Conservation (phyloP, 2,329 filamentous ascomycete species). For the Fusarium coicis region DNA sequence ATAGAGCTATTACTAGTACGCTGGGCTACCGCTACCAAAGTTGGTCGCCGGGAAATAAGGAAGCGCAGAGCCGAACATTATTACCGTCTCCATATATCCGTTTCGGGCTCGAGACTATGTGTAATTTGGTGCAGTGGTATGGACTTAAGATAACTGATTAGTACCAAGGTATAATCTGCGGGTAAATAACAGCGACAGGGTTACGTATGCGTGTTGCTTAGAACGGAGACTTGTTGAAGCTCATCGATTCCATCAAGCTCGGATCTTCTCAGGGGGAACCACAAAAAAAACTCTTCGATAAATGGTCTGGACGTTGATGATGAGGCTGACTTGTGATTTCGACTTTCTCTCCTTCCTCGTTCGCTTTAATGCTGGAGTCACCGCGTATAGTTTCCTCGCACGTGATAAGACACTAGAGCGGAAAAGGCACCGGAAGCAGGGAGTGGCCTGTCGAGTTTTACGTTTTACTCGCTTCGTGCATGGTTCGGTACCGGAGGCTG, state of each 20-base stretch:
- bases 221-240: conserved; percentile 11
- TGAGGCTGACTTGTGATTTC: neutral
- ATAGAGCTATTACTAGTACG: neutral
- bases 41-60: conserved; percentile 7
- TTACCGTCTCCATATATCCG: conserved; percentile 31
- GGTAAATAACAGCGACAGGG: conserved; percentile 28
- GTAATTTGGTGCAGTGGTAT: conserved; percentile 20
- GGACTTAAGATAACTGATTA: conserved; percentile 22
- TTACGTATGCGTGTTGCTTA: conserved; percentile 22
- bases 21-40: neutral
- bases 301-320: conserved; percentile 1
- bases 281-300: conserved; percentile 25
- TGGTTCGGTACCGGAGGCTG: conserved; percentile 36
- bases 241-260: conserved; percentile 31
- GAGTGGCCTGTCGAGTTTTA: conserved; percentile 30
- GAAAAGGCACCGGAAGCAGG: conserved; percentile 13
- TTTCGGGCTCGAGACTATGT: conserved; percentile 23
- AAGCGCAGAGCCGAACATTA: conserved; percentile 5
- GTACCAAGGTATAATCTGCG: conserved; percentile 13
- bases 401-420: conserved; percentile 33
- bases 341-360: conserved; percentile 31
- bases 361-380: conserved; percentile 22
- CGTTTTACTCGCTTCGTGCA: conserved; percentile 33
- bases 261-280: conserved; percentile 31
- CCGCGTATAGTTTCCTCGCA: conserved; percentile 29